phyloP scores from a whole-genome alignment of 208 protist species.

The Trypanosomatidae sp. region DNA sequence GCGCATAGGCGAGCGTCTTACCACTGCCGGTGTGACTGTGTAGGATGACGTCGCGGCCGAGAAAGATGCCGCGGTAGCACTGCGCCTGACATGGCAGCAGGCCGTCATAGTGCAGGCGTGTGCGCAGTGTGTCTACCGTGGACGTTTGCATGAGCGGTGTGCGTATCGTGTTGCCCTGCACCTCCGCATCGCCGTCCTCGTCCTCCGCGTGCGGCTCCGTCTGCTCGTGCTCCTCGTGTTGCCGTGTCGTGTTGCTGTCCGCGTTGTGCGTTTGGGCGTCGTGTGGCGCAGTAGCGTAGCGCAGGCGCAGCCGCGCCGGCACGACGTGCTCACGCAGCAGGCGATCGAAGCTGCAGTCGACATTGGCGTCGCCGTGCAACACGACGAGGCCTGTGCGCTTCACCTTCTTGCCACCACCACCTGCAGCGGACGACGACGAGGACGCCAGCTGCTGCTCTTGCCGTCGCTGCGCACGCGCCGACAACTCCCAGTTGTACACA shows the following conservation, averaged over 20 bases:
- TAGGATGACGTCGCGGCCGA: constrained; percentile 81
- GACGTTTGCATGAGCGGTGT: constrained; percentile 49
- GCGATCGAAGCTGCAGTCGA: constrained; percentile 56
- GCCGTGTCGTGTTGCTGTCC: neutral
- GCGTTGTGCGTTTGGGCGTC: neutral
- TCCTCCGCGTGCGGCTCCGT: constrained; percentile 8
- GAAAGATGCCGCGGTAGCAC: constrained; percentile 79
- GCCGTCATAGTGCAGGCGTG: constrained; percentile 36
- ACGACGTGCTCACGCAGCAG: constrained; percentile 27
- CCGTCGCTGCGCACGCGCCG: constrained; percentile 13
- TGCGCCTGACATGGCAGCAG: constrained; percentile 78
- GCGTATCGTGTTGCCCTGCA: too few relatives aligned
- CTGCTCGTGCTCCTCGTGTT: constrained; percentile 5
- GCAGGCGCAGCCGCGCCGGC: too few relatives aligned
- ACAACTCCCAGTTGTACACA: constrained; percentile 77
- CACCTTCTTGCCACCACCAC: constrained; percentile 34
- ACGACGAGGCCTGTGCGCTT: constrained; percentile 84
- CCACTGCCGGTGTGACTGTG: constrained; percentile 92
- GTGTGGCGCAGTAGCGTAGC: too few relatives aligned
- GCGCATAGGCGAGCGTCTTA: constrained; percentile 97
- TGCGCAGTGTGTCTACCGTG: constrained; percentile 29
- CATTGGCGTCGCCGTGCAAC: constrained; percentile 44
- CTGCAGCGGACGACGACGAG: too few relatives aligned
- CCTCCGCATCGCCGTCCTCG: constrained; percentile 7
- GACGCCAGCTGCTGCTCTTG: too few relatives aligned